A percentile compares a stretch with the other conserved stretches of the same genome.
These are phyloP conservation scores for Trichoderma polysporum DNA, from an alignment of 2,329 filamentous ascomycete genomes.

Conservation along the genomic window DNA sequence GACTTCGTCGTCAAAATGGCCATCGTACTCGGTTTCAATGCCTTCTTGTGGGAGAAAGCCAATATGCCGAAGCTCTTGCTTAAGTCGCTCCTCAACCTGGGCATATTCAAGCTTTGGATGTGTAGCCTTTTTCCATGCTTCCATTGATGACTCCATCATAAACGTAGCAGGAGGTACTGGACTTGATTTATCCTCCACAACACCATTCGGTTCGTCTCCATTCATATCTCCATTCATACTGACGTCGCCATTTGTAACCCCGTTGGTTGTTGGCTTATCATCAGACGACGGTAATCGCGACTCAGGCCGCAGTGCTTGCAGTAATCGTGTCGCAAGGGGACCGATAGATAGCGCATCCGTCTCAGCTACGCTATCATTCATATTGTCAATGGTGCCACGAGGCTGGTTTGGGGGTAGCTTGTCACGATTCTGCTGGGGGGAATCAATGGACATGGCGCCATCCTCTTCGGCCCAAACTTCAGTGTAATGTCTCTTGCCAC, in stretches of 20 bases:
- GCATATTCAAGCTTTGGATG: slow-evolving; percentile 78
- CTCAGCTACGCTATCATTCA: slow-evolving; percentile 83
- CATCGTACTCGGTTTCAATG: slow-evolving; percentile 74
- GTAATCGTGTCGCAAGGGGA: slow-evolving; percentile 77
- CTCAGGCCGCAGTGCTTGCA: slow-evolving; percentile 80
- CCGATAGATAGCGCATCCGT: slow-evolving; percentile 88
- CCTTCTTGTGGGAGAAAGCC: slow-evolving; percentile 74
- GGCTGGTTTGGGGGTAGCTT: slow-evolving; percentile 76
- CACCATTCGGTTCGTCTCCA: slow-evolving; percentile 37
- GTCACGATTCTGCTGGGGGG: slow-evolving; percentile 59
- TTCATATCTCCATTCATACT: slow-evolving; percentile 51
- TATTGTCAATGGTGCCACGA: slow-evolving; percentile 79
- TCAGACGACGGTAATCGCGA: slow-evolving; percentile 56
- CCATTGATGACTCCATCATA: slow-evolving; percentile 74
- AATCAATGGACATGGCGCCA: slow-evolving; percentile 72
- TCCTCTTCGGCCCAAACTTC: slow-evolving; percentile 96
- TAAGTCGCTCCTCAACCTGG: slow-evolving; percentile 84
- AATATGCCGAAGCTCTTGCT: slow-evolving; percentile 87
- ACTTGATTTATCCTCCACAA: slow-evolving; percentile 39
- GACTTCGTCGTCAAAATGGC: slow-evolving; percentile 90
- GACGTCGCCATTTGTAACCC: slow-evolving; percentile 54
- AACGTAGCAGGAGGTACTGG: slow-evolving; percentile 67
- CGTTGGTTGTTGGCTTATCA: slow-evolving; percentile 55
- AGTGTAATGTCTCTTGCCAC: slow-evolving; percentile 80
- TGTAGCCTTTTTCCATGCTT: slow-evolving; percentile 75